These are phyloP conservation scores for Starmerella vaccinii DNA, from an alignment of 805 yeast species.

Conservation along the genomic window DNA sequence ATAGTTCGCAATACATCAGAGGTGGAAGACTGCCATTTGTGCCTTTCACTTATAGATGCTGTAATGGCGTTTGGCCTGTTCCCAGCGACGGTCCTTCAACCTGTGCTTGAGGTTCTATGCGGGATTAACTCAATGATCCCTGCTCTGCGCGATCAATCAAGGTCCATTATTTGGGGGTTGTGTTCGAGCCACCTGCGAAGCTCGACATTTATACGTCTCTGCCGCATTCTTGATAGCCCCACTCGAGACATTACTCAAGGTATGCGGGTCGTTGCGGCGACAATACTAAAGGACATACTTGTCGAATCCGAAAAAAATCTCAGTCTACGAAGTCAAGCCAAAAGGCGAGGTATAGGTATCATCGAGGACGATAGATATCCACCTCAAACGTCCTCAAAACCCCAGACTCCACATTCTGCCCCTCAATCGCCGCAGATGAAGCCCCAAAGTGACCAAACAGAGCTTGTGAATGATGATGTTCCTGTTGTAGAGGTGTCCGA, in stretches of 20 bases:
- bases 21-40: constrained; percentile 31
- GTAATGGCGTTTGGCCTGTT: constrained; percentile 39
- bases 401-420: not conserved
- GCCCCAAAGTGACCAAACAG: not conserved
- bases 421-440: not conserved
- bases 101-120: constrained; percentile 39
- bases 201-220: constrained; percentile 29
- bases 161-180: constrained; percentile 36
- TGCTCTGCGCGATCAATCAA: constrained; percentile 31
- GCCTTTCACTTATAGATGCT: constrained; percentile 38
- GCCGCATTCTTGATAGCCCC: constrained; percentile 27
- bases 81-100: constrained; percentile 35
- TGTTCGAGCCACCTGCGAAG: constrained; percentile 34
- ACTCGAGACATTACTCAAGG: constrained; percentile 27
- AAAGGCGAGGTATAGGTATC: not conserved
- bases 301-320: not conserved
- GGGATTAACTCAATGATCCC: constrained; percentile 35
- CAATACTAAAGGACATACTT: constrained; percentile 27
- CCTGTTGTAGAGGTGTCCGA: constrained; percentile 15
- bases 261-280: constrained; percentile 32
- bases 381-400: not conserved
- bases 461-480: not conserved
- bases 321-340: not conserved
- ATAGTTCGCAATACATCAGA: constrained; percentile 37
- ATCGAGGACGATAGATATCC: not conserved